These are phyloP conservation scores for Xylaria acuta DNA, from an alignment of 495 filamentous ascomycete genomes.

Conservation along the genomic window DNA sequence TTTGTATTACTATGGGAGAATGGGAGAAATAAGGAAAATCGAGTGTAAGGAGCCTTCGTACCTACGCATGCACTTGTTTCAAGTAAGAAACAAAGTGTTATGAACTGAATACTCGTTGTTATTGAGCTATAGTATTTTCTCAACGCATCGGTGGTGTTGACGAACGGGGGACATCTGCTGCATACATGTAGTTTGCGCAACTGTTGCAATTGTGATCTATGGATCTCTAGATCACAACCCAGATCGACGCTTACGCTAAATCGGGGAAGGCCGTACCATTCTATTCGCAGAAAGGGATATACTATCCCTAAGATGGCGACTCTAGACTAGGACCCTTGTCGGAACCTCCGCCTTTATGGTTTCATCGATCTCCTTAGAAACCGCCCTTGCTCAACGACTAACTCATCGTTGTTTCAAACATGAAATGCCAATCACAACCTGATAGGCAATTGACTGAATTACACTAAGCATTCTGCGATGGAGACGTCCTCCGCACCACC, in stretches of 20 bases:
- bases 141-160: too few species aligned
- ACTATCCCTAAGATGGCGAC: not conserved
- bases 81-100: too few species aligned
- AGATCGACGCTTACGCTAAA: not conserved
- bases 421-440: not conserved
- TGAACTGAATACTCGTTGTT: not conserved
- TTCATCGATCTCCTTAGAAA: too few species aligned
- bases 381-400: too few species aligned
- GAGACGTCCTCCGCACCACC: not conserved
- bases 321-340: not conserved
- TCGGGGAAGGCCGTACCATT: not conserved
- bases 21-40: not conserved
- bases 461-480: conserved; percentile 1
- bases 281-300: too few species aligned
- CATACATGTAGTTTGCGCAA: not conserved
- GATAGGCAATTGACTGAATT: not conserved
- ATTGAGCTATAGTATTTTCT: not conserved
- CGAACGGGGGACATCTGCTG: not conserved
- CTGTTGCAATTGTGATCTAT: not conserved
- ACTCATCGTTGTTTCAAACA: too few species aligned
- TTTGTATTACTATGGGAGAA: too few species aligned
- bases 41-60: not conserved
- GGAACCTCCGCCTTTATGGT: not conserved
- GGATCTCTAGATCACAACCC: not conserved
- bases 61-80: too few species aligned